Evolutionary conservation across 1,139 yeast genomes (phyloP).

Genomic region (Pichia terricola): DNA sequence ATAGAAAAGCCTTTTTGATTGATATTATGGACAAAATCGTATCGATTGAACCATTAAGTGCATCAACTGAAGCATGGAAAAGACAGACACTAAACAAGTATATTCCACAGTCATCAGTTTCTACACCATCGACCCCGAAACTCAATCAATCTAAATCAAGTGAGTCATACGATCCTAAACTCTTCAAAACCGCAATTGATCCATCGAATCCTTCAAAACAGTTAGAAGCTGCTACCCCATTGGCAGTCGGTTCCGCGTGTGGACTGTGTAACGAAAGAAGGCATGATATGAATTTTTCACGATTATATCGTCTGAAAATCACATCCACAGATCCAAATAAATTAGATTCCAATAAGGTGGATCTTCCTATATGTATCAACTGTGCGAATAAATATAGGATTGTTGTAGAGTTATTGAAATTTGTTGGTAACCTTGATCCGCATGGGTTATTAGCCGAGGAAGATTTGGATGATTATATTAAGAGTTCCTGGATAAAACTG

Average conservation of each 20-base stretch:
- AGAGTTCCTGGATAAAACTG: slow-evolving; percentile 49
- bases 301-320: slow-evolving; percentile 58
- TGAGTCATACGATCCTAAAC: slow-evolving; percentile 8
- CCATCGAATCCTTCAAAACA: slow-evolving; percentile 11
- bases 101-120: slow-evolving; percentile 3
- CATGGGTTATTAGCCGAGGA: background rate
- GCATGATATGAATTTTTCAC: slow-evolving; percentile 60
- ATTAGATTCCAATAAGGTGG: slow-evolving; percentile 23
- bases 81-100: slow-evolving; percentile 10
- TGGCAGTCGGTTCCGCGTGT: slow-evolving; percentile 68
- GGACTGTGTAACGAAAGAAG: slow-evolving; percentile 74
- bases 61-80: slow-evolving; percentile 64
- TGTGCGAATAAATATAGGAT: slow-evolving; percentile 74
- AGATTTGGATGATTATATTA: slow-evolving; percentile 14
- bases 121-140: slow-evolving; percentile 9
- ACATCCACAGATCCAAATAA: background rate
- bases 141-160: background rate
- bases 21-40: slow-evolving; percentile 74
- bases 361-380: slow-evolving; percentile 72
- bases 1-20: slow-evolving; percentile 41
- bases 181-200: slow-evolving; percentile 6
- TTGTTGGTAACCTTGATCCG: slow-evolving; percentile 38
- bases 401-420: slow-evolving; percentile 79
- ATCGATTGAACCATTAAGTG: slow-evolving; percentile 79
- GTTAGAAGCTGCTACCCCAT: slow-evolving; percentile 34